Evolutionary conservation across 1,139 yeast genomes (phyloP), one percentile per base, ranked within the genome.

Genomic region (Waltiozyma sp.): DNA sequence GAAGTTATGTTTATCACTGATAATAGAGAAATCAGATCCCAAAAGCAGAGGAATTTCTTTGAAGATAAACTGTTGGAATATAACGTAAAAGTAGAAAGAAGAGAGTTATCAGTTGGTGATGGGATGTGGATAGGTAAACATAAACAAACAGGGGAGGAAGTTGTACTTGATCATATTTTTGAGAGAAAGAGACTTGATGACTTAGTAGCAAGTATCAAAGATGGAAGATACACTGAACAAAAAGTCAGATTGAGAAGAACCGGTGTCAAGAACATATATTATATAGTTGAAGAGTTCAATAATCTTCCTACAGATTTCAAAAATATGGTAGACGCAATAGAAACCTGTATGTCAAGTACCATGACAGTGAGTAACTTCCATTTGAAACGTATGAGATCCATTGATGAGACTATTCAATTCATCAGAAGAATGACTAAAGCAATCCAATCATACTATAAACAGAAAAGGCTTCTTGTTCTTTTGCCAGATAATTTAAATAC

Each of bases 141-240:
- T 55, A 72, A 65, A 42, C 54, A 48, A 0, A 75, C 85, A 0
- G 70, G 73, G 1, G 71, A 72, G 45, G 80, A 80, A 45, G 88
- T 80, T 3, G 80, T 86, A 1, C 62, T 93, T 19, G 86, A 89
- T 56, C 80, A 75, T 49, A 81, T 91, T 24, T 72, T 93, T 44
- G 99, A 93, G 61, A 70, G 99, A 37, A 93, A 93, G 61, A 66
- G 96, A 45, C 62, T 88, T 38, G 95, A 86, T 57, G 99, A 93
- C 66, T 71, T 93, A 54, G 82, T 84, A 0, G 59, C 70, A 40
- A 85, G 96, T 42, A 88, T 93, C 39, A 72, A 74, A 48, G 98
- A 91, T 62, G 96, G 96, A 3, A 67, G 99, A 42, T 89, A 77
- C 52, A 67, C 70, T 47, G 98, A 91, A 58, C 99, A 91, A 57